Percentiles rank a stretch among this genome's conserved stretches.
Evolutionary conservation across 2,329 filamentous ascomycete genomes (phyloP).

Genomic region (Orbilia javanica): DNA sequence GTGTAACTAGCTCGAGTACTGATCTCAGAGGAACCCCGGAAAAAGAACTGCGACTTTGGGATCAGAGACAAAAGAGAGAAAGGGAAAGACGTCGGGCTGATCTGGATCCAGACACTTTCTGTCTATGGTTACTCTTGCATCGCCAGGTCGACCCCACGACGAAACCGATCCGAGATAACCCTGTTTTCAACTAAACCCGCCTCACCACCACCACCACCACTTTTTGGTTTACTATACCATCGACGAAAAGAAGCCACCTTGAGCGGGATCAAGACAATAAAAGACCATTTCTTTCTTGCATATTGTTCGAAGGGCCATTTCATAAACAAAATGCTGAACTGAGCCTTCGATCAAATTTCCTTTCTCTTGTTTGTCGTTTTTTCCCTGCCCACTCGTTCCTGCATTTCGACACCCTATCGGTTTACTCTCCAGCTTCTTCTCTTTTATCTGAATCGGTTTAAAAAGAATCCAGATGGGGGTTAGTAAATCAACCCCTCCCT

Average conservation of each 20-base stretch:
- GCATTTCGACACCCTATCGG: neutral
- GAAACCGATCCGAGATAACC: slow-evolving; percentile 17
- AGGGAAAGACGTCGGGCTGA: slow-evolving; percentile 18
- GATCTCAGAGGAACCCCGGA: slow-evolving; percentile 9
- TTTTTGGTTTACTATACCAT: neutral
- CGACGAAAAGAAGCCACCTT: slow-evolving; percentile 14
- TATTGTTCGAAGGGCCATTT: neutral
- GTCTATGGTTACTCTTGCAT: slow-evolving; percentile 36
- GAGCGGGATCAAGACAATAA: slow-evolving; percentile 20
- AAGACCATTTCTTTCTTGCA: neutral
- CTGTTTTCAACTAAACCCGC: slow-evolving; percentile 8
- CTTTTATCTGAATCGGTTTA: neutral
- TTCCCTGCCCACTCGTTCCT: neutral
- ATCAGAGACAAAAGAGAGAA: neutral
- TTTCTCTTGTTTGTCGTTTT: neutral
- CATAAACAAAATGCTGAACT: slow-evolving; percentile 5
- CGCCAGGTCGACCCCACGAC: slow-evolving; percentile 16
- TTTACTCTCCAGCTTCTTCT: neutral
- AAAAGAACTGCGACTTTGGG: slow-evolving; percentile 4
- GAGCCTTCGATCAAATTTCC: neutral
- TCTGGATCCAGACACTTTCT: slow-evolving; percentile 32
- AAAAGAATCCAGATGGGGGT: slow-evolving; percentile 17
- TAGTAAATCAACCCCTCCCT: slow-evolving; percentile 14
- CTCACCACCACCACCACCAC: neutral
- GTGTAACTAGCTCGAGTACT: neutral